phyloP scores from a whole-genome alignment of 208 protist genomes.

The Acanthamoeba castellanii region DNA sequence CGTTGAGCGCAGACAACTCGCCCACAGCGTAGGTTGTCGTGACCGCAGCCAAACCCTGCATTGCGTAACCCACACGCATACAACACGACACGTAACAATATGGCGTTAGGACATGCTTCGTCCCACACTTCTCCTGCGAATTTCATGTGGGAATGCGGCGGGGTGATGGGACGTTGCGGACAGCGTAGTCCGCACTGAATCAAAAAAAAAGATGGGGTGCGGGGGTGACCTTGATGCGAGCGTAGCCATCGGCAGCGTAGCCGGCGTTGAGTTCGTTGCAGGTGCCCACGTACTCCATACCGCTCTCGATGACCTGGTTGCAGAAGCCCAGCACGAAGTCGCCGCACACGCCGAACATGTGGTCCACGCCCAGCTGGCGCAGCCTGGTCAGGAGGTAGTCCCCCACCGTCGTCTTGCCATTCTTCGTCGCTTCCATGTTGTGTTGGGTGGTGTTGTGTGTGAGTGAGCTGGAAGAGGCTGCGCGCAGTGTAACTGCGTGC shows the following conservation, averaged over 20 bases:
- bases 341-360: constrained; percentile 75
- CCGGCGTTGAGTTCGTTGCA: constrained; percentile 80
- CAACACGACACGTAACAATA: background rate
- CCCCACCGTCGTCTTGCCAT: constrained; percentile 59
- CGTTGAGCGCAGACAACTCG: constrained; percentile 77
- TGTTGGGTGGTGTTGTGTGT: background rate
- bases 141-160: background rate
- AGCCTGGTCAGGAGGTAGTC: constrained; percentile 69
- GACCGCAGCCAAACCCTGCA: constrained; percentile 67
- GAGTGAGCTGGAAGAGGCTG: background rate
- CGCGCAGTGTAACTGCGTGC: background rate
- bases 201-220: background rate
- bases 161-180: background rate
- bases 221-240: background rate
- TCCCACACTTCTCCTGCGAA: background rate
- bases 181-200: too few species aligned
- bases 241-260: constrained; percentile 77
- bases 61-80: background rate
- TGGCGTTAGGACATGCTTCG: background rate
- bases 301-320: constrained; percentile 13
- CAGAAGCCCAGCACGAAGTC: constrained; percentile 75
- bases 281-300: constrained; percentile 13
- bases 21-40: constrained; percentile 74
- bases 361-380: constrained; percentile 72
- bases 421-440: background rate